A percentile compares a stretch with the other conserved stretches of the same genome.
Evolutionary conservation across 495 filamentous ascomycete species (phyloP).

Genomic region (Cercophora sp.): DNA sequence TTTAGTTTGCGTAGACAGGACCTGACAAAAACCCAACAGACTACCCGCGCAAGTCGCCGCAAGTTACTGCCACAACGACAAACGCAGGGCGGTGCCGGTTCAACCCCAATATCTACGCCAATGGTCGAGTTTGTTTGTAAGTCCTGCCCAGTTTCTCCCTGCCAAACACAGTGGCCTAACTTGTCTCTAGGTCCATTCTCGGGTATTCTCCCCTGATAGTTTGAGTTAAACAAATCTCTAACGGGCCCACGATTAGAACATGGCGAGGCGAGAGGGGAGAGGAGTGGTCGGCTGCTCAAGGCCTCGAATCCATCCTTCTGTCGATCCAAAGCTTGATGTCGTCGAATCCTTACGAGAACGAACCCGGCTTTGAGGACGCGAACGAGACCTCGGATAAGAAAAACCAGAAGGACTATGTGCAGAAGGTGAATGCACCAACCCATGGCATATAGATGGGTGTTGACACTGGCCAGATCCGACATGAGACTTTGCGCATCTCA

Average conservation of each 20-base stretch:
- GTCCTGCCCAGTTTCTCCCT: conserved; percentile 16
- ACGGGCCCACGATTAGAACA: conserved; percentile 58
- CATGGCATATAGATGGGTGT: too few species aligned
- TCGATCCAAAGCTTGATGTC: conserved; percentile 98
- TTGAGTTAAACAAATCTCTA: background rate
- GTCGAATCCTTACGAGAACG: conserved; percentile 90
- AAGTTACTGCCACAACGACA: conserved; percentile 73
- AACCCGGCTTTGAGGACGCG: conserved; percentile 84
- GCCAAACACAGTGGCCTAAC: conserved; percentile 14
- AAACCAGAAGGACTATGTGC: conserved; percentile 73
- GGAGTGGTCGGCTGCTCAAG: conserved; percentile 94
- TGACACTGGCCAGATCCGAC: conserved; percentile 63
- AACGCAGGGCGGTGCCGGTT: conserved; percentile 84
- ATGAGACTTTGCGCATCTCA: conserved; percentile 84
- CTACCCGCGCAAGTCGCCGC: conserved; percentile 80
- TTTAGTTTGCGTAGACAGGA: too few species aligned
- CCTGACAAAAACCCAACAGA: too few species aligned
- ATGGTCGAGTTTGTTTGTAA: conserved; percentile 88
- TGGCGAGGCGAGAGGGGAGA: conserved; percentile 88
- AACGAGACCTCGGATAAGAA: conserved; percentile 64
- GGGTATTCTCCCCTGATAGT: conserved; percentile 53
- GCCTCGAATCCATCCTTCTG: conserved; percentile 87
- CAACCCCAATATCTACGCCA: conserved; percentile 94
- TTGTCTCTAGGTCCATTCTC: conserved; percentile 70
- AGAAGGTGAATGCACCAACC: too few species aligned